Conservation (phyloP, 352 stramenopile species). For the Thalassiosira pacifica region DNA sequence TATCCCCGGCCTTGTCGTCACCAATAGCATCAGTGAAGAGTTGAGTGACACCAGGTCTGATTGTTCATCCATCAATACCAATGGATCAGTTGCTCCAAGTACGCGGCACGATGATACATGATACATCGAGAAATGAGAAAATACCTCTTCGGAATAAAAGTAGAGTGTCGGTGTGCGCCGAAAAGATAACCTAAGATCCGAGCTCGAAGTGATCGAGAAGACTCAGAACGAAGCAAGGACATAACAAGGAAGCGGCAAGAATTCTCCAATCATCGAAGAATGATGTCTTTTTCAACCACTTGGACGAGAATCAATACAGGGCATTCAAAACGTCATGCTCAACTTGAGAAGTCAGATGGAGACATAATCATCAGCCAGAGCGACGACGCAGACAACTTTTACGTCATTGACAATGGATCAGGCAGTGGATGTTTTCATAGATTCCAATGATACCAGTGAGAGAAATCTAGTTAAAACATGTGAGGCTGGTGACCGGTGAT, state of each 20-base stretch:
- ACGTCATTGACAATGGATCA: slow-evolving; percentile 95
- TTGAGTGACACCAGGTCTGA: slow-evolving; percentile 32
- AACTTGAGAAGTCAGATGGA: slow-evolving; percentile 72
- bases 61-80: slow-evolving; percentile 20
- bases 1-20: slow-evolving; percentile 4
- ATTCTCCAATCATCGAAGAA: slow-evolving; percentile 79
- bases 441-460: slow-evolving; percentile 69
- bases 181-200: slow-evolving; percentile 55
- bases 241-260: slow-evolving; percentile 58
- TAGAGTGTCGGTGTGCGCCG: slow-evolving; percentile 63
- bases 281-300: slow-evolving; percentile 85
- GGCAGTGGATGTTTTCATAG: slow-evolving; percentile 88
- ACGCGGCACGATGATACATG: slow-evolving; percentile 14
- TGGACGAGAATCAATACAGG: slow-evolving; percentile 74
- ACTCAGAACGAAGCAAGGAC: slow-evolving; percentile 72
- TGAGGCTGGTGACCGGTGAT: slow-evolving; percentile 77
- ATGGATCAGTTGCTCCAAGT: slow-evolving; percentile 15
- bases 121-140: slow-evolving; percentile 21
- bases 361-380: slow-evolving; percentile 94
- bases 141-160: slow-evolving; percentile 51
- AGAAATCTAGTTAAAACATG: slow-evolving; percentile 72
- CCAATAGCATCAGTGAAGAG: slow-evolving; percentile 6
- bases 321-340: slow-evolving; percentile 87
- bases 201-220: slow-evolving; percentile 69
- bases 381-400: slow-evolving; percentile 97